Percentiles rank a stretch among this genome's conserved stretches.
These are phyloP conservation scores for Sanguinoderma infundibulare DNA, from an alignment of 1,284 basidiomycete species.

Conservation along the genomic window DNA sequence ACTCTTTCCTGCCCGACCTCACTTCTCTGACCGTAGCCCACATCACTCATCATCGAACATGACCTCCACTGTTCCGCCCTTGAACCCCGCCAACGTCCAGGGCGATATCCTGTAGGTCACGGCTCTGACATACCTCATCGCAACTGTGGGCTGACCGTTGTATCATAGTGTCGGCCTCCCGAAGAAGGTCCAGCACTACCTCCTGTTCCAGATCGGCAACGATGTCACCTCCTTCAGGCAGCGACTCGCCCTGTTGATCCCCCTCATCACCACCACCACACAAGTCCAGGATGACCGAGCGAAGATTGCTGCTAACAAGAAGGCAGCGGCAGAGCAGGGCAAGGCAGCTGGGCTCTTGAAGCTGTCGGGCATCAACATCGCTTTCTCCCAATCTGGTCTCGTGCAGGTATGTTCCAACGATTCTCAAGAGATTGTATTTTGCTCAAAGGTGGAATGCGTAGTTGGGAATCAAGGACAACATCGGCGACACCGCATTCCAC, in stretches of 20 bases:
- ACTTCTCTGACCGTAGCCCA: not conserved
- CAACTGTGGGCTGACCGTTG: not conserved
- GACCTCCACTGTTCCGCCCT: constrained; percentile 16
- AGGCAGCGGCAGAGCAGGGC: constrained; percentile 19
- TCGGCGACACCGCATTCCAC: constrained; percentile 37
- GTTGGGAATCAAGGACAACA: constrained; percentile 40
- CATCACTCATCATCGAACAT: constrained; percentile 6
- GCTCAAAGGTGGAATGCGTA: not conserved
- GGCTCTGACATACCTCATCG: not conserved
- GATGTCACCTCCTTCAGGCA: constrained; percentile 28
- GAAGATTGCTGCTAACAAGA: constrained; percentile 26
- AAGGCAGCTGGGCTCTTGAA: constrained; percentile 17
- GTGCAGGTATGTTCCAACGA: constrained; percentile 14
- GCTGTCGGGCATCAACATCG: constrained; percentile 37
- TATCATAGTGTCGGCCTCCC: constrained; percentile 43
- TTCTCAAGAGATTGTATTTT: not conserved
- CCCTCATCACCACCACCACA: constrained; percentile 38
- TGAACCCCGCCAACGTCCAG: constrained; percentile 49
- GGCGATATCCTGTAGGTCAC: constrained; percentile 50
- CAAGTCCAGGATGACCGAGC: constrained; percentile 21
- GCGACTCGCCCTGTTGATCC: constrained; percentile 35
- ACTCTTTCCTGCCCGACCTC: not conserved
- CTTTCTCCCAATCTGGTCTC: constrained; percentile 39
- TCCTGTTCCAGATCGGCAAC: constrained; percentile 46
- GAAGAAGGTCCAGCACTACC: constrained; percentile 47